Percentiles rank a stretch among this genome's conserved stretches.
phyloP scores from a whole-genome alignment of 202 grass and related monocot species.

The Brachypodium distachyon region DNA sequence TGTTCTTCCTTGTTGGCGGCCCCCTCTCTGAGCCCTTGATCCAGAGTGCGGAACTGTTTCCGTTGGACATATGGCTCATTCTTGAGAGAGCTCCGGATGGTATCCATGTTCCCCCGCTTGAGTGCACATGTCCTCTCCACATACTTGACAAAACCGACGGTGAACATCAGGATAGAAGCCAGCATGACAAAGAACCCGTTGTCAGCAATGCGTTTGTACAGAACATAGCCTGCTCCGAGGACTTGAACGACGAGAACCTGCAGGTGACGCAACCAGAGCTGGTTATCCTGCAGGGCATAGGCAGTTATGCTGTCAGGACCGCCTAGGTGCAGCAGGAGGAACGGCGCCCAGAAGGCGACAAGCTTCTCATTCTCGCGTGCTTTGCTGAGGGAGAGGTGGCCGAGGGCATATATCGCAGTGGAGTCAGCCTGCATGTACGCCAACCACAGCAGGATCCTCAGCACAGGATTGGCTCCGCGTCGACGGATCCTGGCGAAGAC shows the following conservation, averaged over 20 bases:
- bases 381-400: slow-evolving; percentile 15
- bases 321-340: slow-evolving; percentile 35
- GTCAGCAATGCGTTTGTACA: background rate
- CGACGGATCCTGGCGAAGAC: background rate
- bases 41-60: too few relatives aligned
- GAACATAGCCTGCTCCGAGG: background rate
- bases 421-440: slow-evolving; percentile 27
- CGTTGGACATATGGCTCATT: background rate
- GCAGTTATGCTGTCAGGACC: slow-evolving; percentile 44
- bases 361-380: background rate
- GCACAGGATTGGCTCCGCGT: background rate
- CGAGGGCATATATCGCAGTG: slow-evolving; percentile 18
- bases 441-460: slow-evolving; percentile 23
- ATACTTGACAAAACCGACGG: slow-evolving; percentile 25
- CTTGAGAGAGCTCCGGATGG: slow-evolving; percentile 9
- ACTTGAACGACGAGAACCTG: slow-evolving; percentile 6
- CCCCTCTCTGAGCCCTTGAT: too few relatives aligned
- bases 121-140: slow-evolving; percentile 30
- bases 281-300: slow-evolving; percentile 36
- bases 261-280: slow-evolving; percentile 39
- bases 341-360: slow-evolving; percentile 29
- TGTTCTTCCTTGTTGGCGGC: too few relatives aligned
- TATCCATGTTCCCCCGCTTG: background rate
- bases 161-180: slow-evolving; percentile 16
- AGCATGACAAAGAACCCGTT: background rate